phyloP scores from a whole-genome alignment of 768 basidiomycete species.

The Boletus subcaerulescens region DNA sequence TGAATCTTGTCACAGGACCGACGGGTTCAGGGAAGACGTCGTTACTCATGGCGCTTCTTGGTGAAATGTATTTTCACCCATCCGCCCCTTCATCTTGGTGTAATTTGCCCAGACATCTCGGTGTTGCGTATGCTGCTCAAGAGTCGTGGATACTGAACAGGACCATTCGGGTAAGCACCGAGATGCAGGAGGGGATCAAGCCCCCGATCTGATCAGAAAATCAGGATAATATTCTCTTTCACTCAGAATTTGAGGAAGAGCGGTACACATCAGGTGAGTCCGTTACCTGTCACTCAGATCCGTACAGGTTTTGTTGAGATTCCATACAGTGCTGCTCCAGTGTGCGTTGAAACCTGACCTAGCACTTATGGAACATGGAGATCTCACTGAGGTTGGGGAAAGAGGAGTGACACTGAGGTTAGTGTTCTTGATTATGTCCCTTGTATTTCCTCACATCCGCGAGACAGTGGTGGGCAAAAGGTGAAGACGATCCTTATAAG shows the following conservation, averaged over 20 bases:
- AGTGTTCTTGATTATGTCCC: not conserved
- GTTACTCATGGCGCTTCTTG: slow-evolving; percentile 59
- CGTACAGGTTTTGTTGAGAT: not conserved
- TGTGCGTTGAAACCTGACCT: slow-evolving; percentile 44
- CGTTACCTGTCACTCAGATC: not conserved
- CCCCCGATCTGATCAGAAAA: not conserved
- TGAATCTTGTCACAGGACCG: slow-evolving; percentile 59
- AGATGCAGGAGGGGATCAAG: too few relatives aligned
- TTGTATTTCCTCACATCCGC: not conserved
- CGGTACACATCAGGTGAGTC: slow-evolving; percentile 6
- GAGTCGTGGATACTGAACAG: slow-evolving; percentile 84
- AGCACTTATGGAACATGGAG: slow-evolving; percentile 51
- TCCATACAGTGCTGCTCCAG: slow-evolving; percentile 32
- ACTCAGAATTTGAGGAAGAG: slow-evolving; percentile 1
- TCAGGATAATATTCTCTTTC: slow-evolving; percentile 12
- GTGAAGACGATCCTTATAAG: not conserved
- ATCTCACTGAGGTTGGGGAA: slow-evolving; percentile 68
- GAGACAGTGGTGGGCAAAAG: slow-evolving; percentile 10
- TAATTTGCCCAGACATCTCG: slow-evolving; percentile 61
- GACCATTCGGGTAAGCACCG: slow-evolving; percentile 50
- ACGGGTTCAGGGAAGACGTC: slow-evolving; percentile 65
- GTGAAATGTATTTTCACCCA: slow-evolving; percentile 62
- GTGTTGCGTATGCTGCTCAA: slow-evolving; percentile 79
- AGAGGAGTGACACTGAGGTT: slow-evolving; percentile 57
- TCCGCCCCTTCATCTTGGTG: slow-evolving; percentile 55